These are phyloP conservation scores for Solanum etuberosum DNA, from an alignment of 257 asterid genomes.

Conservation along the genomic window DNA sequence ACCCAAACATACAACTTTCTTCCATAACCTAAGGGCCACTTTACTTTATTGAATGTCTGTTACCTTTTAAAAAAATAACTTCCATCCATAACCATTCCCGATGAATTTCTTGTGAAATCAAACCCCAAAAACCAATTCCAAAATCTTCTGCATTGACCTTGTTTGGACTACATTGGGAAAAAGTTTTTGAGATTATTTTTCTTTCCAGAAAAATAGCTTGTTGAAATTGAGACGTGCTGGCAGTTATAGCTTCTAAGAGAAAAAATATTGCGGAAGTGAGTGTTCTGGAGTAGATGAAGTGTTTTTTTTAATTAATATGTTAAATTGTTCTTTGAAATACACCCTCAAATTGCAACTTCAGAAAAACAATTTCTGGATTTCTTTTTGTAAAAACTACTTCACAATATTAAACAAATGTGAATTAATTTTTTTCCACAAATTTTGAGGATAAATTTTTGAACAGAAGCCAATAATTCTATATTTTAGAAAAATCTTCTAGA, in stretches of 20 bases:
- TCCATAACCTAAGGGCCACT: not conserved
- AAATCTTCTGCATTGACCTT: not conserved
- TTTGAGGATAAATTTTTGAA: not conserved
- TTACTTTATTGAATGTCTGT: not conserved
- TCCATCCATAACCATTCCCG: not conserved
- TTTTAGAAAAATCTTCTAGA: not conserved
- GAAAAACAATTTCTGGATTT: not conserved
- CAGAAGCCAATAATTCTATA: not conserved
- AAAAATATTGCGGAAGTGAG: not conserved
- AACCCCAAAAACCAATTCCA: not conserved
- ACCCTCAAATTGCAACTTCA: not conserved
- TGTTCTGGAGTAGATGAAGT: not conserved
- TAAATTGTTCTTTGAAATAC: not conserved
- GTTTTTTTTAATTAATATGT: not conserved
- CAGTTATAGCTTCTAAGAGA: not conserved
- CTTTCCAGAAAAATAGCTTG: not conserved
- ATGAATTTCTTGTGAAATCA: not conserved
- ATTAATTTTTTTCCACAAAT: not conserved
- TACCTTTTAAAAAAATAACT: not conserved
- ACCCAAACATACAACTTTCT: not conserved
- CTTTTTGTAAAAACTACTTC: not conserved
- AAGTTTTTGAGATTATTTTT: not conserved
- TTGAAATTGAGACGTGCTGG: not conserved
- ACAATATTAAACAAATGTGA: not conserved
- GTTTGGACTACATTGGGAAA: not conserved